Evolutionary conservation across 257 asterid species (phyloP).

Genomic region (Solanum medicagineum): DNA sequence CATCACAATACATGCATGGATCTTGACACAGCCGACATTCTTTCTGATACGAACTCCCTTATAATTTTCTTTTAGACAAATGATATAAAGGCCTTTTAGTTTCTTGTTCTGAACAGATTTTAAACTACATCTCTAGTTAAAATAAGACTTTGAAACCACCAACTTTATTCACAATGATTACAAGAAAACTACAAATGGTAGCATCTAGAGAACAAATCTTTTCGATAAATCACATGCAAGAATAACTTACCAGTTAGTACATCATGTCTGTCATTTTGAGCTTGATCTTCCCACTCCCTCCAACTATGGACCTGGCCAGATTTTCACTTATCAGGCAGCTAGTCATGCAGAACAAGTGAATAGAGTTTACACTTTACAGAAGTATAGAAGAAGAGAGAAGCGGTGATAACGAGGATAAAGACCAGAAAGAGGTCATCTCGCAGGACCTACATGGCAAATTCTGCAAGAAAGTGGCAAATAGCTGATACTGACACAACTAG

Average conservation of each 20-base stretch:
- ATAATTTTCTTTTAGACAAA: background rate
- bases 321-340: background rate
- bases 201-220: background rate
- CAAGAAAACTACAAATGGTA: background rate
- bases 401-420: background rate
- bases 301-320: constrained; percentile 72
- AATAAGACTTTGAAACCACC: background rate
- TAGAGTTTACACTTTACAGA: background rate
- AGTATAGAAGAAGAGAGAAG: background rate
- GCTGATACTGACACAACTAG: background rate
- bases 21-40: background rate
- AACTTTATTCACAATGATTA: background rate
- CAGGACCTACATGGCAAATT: background rate
- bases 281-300: constrained; percentile 97
- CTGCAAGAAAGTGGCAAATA: background rate
- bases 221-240: background rate
- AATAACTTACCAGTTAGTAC: constrained; percentile 50
- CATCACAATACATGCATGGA: background rate
- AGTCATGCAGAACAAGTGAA: background rate
- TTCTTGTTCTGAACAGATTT: background rate
- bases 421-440: background rate
- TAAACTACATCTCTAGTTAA: background rate
- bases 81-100: background rate
- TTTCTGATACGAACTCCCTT: background rate
- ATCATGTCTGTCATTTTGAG: constrained; percentile 58